Conservation (phyloP, 2,329 filamentous ascomycete species). For the Cytospora chrysosperma region DNA sequence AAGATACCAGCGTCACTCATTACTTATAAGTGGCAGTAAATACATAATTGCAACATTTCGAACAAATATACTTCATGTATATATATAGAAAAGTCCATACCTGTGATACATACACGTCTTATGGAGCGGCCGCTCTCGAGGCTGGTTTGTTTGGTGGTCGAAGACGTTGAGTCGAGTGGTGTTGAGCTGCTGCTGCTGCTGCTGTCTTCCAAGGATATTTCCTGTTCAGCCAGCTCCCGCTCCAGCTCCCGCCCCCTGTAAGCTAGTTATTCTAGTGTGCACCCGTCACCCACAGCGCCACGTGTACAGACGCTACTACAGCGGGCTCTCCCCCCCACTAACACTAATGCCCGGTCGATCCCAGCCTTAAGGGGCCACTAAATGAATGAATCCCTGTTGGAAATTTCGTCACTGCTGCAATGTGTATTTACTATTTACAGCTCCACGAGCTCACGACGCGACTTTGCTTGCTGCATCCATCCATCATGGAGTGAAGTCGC, state of each 20-base stretch:
- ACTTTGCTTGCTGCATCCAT: too few species aligned
- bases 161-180: too few species aligned
- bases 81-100: background rate
- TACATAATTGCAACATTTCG: background rate
- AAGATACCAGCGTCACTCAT: background rate
- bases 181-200: too few species aligned
- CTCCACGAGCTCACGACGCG: background rate
- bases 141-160: background rate
- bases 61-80: background rate
- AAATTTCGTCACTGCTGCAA: background rate
- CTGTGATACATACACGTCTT: constrained; percentile 4
- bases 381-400: background rate
- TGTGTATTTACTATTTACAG: too few species aligned
- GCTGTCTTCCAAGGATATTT: too few species aligned
- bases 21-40: background rate
- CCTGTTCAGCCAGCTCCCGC: too few species aligned
- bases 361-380: background rate
- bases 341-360: background rate
- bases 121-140: background rate
- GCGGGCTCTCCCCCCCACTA: background rate
- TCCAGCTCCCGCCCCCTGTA: background rate
- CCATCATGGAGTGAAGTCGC: background rate
- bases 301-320: too few species aligned
- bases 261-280: background rate
- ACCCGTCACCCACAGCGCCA: background rate